phyloP scores from a whole-genome alignment of 257 asterid genomes.

The Mentha longifolia region DNA sequence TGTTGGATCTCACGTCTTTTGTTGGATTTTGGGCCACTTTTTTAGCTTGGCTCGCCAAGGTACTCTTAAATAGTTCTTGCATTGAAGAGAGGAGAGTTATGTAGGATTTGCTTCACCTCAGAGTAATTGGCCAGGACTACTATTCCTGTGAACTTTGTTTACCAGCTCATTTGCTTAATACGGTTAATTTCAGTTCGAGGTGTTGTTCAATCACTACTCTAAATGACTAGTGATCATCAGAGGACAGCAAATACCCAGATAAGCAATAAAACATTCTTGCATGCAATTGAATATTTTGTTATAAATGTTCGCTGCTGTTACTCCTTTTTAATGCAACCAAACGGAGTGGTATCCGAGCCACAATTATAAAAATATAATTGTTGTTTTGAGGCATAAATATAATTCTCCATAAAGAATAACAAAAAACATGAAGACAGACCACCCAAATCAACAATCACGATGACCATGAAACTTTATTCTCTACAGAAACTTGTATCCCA shows the following conservation, averaged over 20 bases:
- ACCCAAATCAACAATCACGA: constrained; percentile 5
- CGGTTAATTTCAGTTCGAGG: not conserved
- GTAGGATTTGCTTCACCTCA: not conserved
- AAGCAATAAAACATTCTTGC: not conserved
- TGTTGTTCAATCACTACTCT: not conserved
- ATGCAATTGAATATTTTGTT: constrained; percentile 3
- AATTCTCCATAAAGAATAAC: not conserved
- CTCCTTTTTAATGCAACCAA: not conserved
- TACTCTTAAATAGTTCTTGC: not conserved
- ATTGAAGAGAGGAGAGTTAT: not conserved
- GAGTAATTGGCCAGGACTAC: not conserved
- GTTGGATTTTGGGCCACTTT: not conserved
- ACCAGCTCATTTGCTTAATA: not conserved
- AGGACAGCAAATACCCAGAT: not conserved
- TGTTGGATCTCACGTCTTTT: not conserved
- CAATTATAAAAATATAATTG: not conserved
- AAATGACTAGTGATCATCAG: not conserved
- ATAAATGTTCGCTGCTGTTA: not conserved
- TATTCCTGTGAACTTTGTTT: not conserved
- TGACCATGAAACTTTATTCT: constrained; percentile 18
- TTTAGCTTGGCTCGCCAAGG: not conserved
- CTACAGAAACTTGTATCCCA: constrained; percentile 23
- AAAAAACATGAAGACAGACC: not conserved
- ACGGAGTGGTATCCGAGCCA: not conserved
- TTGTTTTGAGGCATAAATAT: not conserved